These are phyloP conservation scores for Oenanthe javanica DNA, from an alignment of 140 eudicot species.

Conservation along the genomic window DNA sequence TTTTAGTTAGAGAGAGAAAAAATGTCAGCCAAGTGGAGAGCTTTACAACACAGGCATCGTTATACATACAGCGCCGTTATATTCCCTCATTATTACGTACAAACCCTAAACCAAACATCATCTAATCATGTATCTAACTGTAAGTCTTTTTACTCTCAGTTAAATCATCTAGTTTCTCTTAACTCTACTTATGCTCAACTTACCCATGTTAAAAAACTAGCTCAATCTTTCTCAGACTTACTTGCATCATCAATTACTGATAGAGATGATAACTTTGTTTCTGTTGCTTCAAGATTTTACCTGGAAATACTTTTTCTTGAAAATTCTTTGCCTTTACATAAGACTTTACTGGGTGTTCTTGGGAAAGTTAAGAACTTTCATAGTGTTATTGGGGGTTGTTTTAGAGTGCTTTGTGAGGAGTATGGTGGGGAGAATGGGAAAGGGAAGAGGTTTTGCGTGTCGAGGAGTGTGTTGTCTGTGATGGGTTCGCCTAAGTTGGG, in stretches of 20 bases:
- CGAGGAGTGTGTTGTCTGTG: constrained; percentile 82
- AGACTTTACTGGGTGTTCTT: constrained; percentile 55
- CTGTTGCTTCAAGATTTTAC: constrained; percentile 48
- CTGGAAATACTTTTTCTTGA: constrained; percentile 73
- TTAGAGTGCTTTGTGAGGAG: constrained; percentile 59
- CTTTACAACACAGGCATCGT: constrained; percentile 93
- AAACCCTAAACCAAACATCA: constrained; percentile 36
- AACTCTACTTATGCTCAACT: constrained; percentile 82
- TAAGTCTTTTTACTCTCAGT: constrained; percentile 40
- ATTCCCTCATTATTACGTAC: constrained; percentile 62
- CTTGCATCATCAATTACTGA: constrained; percentile 23
- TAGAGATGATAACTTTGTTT: constrained; percentile 24
- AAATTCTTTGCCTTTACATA: constrained; percentile 70
- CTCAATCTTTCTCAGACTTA: constrained; percentile 47
- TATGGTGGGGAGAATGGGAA: constrained; percentile 42
- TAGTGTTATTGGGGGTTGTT: constrained; percentile 37
- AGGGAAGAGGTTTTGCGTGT: constrained; percentile 77
- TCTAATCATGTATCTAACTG: not conserved
- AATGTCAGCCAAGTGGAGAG: constrained; percentile 98
- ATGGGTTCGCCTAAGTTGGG: constrained; percentile 93
- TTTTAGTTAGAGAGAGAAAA: not conserved
- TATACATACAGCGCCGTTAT: constrained; percentile 84
- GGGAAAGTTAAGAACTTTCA: constrained; percentile 48
- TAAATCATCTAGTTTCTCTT: constrained; percentile 51
- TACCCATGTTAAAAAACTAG: constrained; percentile 58